Conservation (phyloP, 2,329 filamentous ascomycete genomes). For the Trichoderma endophyticum region DNA sequence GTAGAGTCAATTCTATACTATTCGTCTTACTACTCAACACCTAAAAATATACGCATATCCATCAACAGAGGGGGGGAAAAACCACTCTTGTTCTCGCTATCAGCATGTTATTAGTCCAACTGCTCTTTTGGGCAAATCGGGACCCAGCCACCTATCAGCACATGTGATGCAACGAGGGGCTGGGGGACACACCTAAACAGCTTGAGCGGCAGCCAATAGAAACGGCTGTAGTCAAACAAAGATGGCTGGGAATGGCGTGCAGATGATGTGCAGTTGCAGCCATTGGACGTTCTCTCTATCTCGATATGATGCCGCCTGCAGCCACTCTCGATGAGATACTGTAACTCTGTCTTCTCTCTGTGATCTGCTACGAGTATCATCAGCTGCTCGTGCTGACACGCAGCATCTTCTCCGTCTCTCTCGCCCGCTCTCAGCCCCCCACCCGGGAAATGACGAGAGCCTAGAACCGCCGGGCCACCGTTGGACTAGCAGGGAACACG, state of each 20-base stretch:
- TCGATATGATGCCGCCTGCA: not conserved
- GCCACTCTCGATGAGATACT: not conserved
- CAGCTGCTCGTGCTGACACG: not conserved
- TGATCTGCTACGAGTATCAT: not conserved
- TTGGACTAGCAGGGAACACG: not conserved
- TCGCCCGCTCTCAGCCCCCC: not conserved
- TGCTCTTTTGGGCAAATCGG: conserved; percentile 9
- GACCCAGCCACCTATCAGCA: conserved; percentile 9
- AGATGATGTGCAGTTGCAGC: too few species aligned
- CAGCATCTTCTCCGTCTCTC: not conserved
- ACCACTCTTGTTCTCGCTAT: too few species aligned
- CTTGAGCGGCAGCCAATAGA: not conserved
- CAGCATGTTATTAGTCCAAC: not conserved
- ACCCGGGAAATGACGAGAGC: conserved; percentile 6
- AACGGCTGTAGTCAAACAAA: not conserved
- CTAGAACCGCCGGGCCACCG: not conserved
- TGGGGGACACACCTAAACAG: not conserved
- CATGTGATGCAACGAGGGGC: conserved; percentile 7
- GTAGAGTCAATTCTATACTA: not conserved
- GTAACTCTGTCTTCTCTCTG: not conserved
- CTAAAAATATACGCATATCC: not conserved
- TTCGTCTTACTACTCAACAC: not conserved
- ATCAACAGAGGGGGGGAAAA: too few species aligned
- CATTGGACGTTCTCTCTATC: not conserved
- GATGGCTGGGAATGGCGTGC: not conserved